Percentiles rank a stretch among this genome's conserved stretches.
Evolutionary conservation across 1,284 basidiomycete genomes (phyloP).

Genomic region (Naganishia albida): DNA sequence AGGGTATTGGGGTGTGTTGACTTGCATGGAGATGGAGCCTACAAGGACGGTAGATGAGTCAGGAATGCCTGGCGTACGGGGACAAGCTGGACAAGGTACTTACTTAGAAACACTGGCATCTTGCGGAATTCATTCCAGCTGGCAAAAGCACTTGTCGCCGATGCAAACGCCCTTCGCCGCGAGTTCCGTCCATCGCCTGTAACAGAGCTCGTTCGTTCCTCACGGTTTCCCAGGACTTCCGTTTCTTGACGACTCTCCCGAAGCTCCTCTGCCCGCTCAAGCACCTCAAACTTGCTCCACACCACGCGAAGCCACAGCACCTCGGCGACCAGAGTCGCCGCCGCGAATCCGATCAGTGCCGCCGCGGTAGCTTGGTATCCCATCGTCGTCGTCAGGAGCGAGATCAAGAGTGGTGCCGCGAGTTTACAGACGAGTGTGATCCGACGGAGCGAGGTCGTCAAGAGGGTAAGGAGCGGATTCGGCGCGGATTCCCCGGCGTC

Average conservation of each 20-base stretch:
- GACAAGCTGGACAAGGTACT: constrained; percentile 27
- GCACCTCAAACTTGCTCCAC: constrained; percentile 46
- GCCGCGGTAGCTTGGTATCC: constrained; percentile 45
- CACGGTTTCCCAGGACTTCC: neutral
- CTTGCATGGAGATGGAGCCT: constrained; percentile 46
- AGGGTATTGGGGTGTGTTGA: neutral
- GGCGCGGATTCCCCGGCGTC: constrained; percentile 30
- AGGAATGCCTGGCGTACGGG: neutral
- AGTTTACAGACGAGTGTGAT: constrained; percentile 57
- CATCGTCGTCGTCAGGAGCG: constrained; percentile 50
- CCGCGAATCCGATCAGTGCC: constrained; percentile 42
- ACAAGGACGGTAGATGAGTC: neutral
- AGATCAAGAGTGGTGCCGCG: constrained; percentile 57
- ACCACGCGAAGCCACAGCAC: constrained; percentile 52
- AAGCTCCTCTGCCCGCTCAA: constrained; percentile 34
- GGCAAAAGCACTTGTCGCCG: neutral
- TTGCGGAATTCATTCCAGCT: constrained; percentile 55
- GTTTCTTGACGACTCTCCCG: neutral
- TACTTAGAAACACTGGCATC: constrained; percentile 55
- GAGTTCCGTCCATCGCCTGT: neutral
- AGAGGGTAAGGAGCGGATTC: constrained; percentile 39
- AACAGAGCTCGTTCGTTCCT: too few species aligned
- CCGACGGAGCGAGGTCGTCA: constrained; percentile 55
- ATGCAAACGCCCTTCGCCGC: neutral
- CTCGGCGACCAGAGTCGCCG: constrained; percentile 44